These are phyloP conservation scores for Limonium bicolor DNA, from an alignment of 148 eudicot species.

Conservation along the genomic window DNA sequence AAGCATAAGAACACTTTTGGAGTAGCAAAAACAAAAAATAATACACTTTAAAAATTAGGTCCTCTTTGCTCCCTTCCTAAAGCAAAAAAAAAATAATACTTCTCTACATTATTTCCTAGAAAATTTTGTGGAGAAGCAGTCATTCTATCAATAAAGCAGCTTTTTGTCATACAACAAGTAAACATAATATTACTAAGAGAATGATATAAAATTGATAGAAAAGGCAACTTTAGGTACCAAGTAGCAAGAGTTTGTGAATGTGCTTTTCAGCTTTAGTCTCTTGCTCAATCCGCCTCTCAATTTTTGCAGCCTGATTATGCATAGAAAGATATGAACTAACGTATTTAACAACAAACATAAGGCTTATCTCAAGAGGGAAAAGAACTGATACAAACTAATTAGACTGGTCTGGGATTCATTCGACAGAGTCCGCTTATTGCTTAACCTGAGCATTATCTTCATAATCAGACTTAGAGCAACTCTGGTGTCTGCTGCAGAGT, in stretches of 20 bases:
- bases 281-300: slow-evolving; percentile 81
- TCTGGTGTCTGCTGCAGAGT: slow-evolving; percentile 73
- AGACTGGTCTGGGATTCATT: background rate
- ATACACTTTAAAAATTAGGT: too few species aligned
- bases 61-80: too few species aligned
- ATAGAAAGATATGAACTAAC: background rate
- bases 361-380: background rate
- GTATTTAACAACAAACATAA: background rate
- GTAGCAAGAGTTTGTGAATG: slow-evolving; percentile 83
- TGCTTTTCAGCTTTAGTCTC: slow-evolving; percentile 87
- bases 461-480: slow-evolving; percentile 36
- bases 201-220: background rate
- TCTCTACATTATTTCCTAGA: too few species aligned
- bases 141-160: too few species aligned
- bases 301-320: slow-evolving; percentile 60
- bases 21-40: too few species aligned
- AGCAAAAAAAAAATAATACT: too few species aligned
- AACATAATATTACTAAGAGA: background rate
- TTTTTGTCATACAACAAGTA: too few species aligned
- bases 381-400: background rate
- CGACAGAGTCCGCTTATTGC: background rate
- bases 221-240: slow-evolving; percentile 30
- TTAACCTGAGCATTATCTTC: slow-evolving; percentile 75
- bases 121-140: too few species aligned
- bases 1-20: too few species aligned